These are phyloP conservation scores for Remersonia thermophila DNA, from an alignment of 2,329 filamentous ascomycete species.

Conservation along the genomic window DNA sequence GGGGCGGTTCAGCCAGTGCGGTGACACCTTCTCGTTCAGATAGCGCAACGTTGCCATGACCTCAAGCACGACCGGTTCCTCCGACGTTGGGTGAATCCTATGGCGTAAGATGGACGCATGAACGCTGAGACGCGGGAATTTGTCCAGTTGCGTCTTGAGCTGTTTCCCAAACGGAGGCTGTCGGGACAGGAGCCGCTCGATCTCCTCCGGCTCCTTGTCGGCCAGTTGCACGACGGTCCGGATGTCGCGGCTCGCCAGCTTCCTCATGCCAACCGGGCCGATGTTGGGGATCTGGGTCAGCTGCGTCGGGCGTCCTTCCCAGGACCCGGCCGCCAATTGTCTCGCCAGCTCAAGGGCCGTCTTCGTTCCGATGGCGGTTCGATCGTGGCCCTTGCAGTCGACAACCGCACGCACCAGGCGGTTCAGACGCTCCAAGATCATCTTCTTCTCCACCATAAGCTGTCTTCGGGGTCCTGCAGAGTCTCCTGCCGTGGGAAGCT, in stretches of 20 bases:
- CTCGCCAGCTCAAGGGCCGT: constrained; percentile 67
- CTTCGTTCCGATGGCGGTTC: constrained; percentile 53
- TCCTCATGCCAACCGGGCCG: constrained; percentile 62
- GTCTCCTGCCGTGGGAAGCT: constrained; percentile 44
- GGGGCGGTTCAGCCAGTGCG: constrained; percentile 49
- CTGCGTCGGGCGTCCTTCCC: constrained; percentile 73
- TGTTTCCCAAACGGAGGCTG: constrained; percentile 75
- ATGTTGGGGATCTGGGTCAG: constrained; percentile 73
- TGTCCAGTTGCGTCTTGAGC: constrained; percentile 48
- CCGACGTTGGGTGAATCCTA: constrained; percentile 22
- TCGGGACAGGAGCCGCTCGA: constrained; percentile 65
- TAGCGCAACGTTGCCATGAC: constrained; percentile 60
- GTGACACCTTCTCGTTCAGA: constrained; percentile 49
- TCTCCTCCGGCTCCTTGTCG: constrained; percentile 51
- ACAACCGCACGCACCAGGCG: constrained; percentile 63
- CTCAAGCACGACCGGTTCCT: constrained; percentile 41
- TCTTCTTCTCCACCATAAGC: constrained; percentile 45
- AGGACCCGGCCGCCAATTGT: constrained; percentile 59
- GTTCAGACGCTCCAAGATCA: constrained; percentile 56
- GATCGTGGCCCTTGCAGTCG: constrained; percentile 50
- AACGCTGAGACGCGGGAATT: constrained; percentile 52
- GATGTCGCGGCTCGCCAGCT: constrained; percentile 59
- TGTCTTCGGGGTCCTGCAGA: constrained; percentile 21
- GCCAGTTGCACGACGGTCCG: constrained; percentile 60
- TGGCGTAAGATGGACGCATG: constrained; percentile 23